Conservation (phyloP, 345 rosid genomes). For the Hibiscus mutabilis region DNA sequence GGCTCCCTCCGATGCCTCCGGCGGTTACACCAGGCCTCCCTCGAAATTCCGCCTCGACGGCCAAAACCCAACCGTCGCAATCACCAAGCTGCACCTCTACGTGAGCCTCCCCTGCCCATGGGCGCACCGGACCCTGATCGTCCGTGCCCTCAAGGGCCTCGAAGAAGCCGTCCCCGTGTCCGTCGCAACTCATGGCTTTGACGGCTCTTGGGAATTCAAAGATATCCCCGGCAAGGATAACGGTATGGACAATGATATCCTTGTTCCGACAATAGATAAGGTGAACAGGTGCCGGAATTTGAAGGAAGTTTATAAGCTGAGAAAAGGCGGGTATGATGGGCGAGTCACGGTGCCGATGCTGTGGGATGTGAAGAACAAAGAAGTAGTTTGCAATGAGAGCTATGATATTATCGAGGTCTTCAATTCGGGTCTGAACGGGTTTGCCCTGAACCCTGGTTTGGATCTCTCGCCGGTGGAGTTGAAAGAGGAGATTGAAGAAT, state of each 20-base stretch:
- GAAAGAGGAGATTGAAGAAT: neutral
- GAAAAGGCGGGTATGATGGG: slow-evolving; percentile 66
- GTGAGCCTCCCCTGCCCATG: slow-evolving; percentile 91
- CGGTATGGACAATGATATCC: slow-evolving; percentile 21
- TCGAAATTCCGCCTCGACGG: slow-evolving; percentile 57
- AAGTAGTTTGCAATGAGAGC: slow-evolving; percentile 75
- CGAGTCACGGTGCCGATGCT: slow-evolving; percentile 85
- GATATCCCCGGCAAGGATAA: neutral
- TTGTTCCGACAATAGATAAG: slow-evolving; percentile 54
- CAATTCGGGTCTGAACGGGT: slow-evolving; percentile 53
- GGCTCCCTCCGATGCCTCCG: slow-evolving; percentile 81
- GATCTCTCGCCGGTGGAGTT: slow-evolving; percentile 50
- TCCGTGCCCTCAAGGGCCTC: slow-evolving; percentile 79
- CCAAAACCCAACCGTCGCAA: slow-evolving; percentile 14
- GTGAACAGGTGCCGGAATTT: slow-evolving; percentile 51
- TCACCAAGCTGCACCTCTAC: slow-evolving; percentile 61
- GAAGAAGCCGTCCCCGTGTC: slow-evolving; percentile 63
- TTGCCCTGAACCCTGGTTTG: slow-evolving; percentile 44
- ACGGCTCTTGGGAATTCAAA: slow-evolving; percentile 79
- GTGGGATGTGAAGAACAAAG: slow-evolving; percentile 59
- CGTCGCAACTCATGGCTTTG: slow-evolving; percentile 58
- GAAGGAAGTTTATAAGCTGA: slow-evolving; percentile 58
- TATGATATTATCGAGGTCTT: slow-evolving; percentile 66
- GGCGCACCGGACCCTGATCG: slow-evolving; percentile 86
- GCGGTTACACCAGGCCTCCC: slow-evolving; percentile 67